Evolutionary conservation across 108 stramenopile species (phyloP).

Genomic region (Nitzschia palea): DNA sequence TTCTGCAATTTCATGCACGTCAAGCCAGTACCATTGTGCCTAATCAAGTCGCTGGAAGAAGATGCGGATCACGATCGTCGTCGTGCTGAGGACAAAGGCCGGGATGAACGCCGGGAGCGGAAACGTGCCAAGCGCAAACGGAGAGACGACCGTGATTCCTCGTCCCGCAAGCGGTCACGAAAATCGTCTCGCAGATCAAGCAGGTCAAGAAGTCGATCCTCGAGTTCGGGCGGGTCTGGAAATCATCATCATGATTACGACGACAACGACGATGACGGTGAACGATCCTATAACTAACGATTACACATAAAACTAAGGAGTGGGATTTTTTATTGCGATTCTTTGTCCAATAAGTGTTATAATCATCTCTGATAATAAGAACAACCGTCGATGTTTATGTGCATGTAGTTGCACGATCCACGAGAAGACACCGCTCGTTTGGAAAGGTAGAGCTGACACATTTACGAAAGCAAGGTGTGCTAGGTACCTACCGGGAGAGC

Average conservation of each 20-base stretch:
- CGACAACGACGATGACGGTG: constrained; percentile 2
- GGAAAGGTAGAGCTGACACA: no score
- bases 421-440: no score
- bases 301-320: no score
- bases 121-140: not conserved
- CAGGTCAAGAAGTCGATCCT: not conserved
- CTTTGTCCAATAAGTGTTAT: no score
- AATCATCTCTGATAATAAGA: no score
- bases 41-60: constrained; percentile 75
- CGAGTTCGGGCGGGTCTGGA: not conserved
- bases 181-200: constrained; percentile 4
- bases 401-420: no score
- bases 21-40: constrained; percentile 74
- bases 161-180: not conserved
- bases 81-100: constrained; percentile 20
- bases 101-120: constrained; percentile 30
- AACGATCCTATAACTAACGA: not conserved
- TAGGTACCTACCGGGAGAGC: no score
- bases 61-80: constrained; percentile 66
- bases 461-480: no score
- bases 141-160: constrained; percentile 1
- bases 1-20: constrained; percentile 99
- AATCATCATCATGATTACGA: not conserved
- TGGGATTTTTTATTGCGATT: no score
- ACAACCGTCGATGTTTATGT: no score